Percentiles rank a stretch among this genome's conserved stretches.
These are phyloP conservation scores for Rutidosis leptorrhynchoides DNA, from an alignment of 129 eudicot species.

Conservation along the genomic window DNA sequence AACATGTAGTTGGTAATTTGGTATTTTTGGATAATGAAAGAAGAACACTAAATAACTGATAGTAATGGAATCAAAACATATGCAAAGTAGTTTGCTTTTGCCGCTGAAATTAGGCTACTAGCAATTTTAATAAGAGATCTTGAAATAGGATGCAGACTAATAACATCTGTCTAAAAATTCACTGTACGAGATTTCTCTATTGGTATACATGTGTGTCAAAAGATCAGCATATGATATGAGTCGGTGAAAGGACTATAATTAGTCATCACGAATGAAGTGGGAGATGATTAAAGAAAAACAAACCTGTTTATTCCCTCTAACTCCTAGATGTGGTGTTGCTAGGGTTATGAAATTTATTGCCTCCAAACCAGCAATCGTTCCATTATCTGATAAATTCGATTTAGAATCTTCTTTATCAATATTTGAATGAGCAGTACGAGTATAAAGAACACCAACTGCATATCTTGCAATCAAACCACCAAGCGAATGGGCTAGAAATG, in stretches of 20 bases:
- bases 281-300: neutral
- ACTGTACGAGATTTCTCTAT: neutral
- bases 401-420: slow-evolving; percentile 22
- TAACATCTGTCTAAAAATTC: neutral
- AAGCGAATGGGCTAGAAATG: slow-evolving; percentile 93
- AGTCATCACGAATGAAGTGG: neutral
- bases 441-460: slow-evolving; percentile 66
- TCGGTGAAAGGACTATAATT: neutral
- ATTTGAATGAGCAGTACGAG: neutral
- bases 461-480: slow-evolving; percentile 95
- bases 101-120: neutral
- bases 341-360: slow-evolving; percentile 83
- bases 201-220: neutral
- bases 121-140: neutral
- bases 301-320: slow-evolving; percentile 98
- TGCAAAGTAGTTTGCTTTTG: too few species aligned
- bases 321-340: slow-evolving; percentile 98
- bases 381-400: slow-evolving; percentile 28
- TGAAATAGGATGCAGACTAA: neutral
- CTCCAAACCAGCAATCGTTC: slow-evolving; percentile 78
- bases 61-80: too few species aligned
- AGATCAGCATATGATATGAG: neutral
- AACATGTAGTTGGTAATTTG: neutral
- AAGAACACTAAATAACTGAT: too few species aligned
- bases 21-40: neutral